These are phyloP conservation scores for Xylaria sp. DNA, from an alignment of 2,329 filamentous ascomycete genomes.

Conservation along the genomic window DNA sequence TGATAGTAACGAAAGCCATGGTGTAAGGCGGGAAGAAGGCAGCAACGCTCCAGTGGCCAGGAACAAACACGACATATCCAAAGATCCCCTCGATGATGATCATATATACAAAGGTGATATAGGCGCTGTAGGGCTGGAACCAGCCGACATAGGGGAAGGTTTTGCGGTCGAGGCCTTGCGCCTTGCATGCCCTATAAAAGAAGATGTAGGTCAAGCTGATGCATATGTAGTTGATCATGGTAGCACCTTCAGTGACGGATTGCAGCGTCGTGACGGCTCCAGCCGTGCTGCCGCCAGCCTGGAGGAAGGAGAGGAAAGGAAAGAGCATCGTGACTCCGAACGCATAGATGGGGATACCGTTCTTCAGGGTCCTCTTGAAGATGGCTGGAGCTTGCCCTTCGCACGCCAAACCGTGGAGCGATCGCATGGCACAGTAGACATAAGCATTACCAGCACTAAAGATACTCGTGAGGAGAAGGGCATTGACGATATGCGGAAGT, in stretches of 20 bases:
- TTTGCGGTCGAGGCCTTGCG: constrained; percentile 62
- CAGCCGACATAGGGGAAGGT: constrained; percentile 67
- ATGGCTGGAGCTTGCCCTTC: constrained; percentile 66
- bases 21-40: constrained; percentile 62
- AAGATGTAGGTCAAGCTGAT: constrained; percentile 69
- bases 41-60: constrained; percentile 51
- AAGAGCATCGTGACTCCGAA: constrained; percentile 69
- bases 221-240: constrained; percentile 71
- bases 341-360: constrained; percentile 72
- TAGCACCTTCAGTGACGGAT: constrained; percentile 54
- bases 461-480: constrained; percentile 67
- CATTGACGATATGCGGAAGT: constrained; percentile 71
- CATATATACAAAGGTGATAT: constrained; percentile 58
- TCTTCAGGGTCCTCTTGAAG: constrained; percentile 64
- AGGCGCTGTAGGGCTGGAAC: constrained; percentile 69
- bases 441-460: constrained; percentile 72
- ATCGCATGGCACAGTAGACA: constrained; percentile 70
- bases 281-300: constrained; percentile 47
- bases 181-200: constrained; percentile 66
- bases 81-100: constrained; percentile 60
- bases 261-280: constrained; percentile 49
- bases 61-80: constrained; percentile 64
- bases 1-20: constrained; percentile 59
- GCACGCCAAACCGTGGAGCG: constrained; percentile 68
- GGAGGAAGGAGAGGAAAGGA: constrained; percentile 68